Conservation (phyloP, 805 yeast species). For the Ogataea salicorniae region DNA sequence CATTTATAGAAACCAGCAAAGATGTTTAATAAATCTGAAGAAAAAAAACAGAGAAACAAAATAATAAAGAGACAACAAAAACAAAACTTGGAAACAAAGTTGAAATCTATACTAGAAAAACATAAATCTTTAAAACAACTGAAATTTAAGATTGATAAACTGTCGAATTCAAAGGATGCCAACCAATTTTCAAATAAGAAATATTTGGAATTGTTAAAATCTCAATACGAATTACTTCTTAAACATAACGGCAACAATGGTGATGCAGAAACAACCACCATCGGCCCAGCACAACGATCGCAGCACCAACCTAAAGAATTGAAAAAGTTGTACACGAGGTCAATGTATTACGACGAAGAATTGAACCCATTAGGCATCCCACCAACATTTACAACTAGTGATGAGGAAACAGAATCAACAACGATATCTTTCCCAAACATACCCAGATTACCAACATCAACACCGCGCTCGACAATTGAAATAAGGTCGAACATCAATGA, state of each 20-base stretch:
- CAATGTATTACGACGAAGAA: conserved; percentile 61
- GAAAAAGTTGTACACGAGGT: conserved; percentile 39
- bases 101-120: conserved; percentile 5
- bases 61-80: conserved; percentile 4
- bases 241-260: conserved; percentile 5
- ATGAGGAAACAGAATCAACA: conserved; percentile 17
- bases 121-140: conserved; percentile 7
- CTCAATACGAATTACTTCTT: conserved; percentile 15
- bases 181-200: conserved; percentile 12
- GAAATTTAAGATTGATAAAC: conserved; percentile 7
- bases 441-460: conserved; percentile 34
- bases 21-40: conserved; percentile 2
- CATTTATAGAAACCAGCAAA: neutral
- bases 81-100: conserved; percentile 5
- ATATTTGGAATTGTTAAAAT: conserved; percentile 13
- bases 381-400: conserved; percentile 16
- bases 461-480: conserved; percentile 12
- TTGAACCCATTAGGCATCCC: conserved; percentile 58
- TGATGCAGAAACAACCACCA: neutral
- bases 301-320: conserved; percentile 1
- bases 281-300: neutral
- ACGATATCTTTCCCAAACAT: conserved; percentile 17
- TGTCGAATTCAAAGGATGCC: conserved; percentile 7
- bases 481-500: conserved; percentile 5
- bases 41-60: conserved; percentile 3